A percentile compares a stretch with the other conserved stretches of the same genome.
Conservation (phyloP, 768 basidiomycete genomes). For the Cyclocybe cylindracea region DNA sequence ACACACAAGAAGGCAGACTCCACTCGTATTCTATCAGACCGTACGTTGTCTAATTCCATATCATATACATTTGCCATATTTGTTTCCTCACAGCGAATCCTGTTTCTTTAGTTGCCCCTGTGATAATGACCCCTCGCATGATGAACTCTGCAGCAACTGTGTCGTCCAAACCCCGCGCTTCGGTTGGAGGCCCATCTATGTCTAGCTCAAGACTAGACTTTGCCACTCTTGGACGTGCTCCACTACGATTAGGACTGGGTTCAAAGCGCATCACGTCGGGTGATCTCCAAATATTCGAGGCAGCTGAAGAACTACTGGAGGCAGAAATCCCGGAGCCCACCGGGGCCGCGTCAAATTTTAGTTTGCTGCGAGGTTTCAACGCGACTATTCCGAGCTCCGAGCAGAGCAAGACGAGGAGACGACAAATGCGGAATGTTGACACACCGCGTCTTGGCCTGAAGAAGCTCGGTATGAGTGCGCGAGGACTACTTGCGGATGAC, state of each 20-base stretch:
- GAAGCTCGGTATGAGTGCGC: conserved; percentile 74
- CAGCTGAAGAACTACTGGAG: conserved; percentile 72
- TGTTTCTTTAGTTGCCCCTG: conserved; percentile 66
- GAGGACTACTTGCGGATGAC: conserved; percentile 68
- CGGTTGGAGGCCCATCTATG: conserved; percentile 30
- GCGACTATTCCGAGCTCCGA: conserved; percentile 94
- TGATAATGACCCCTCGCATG: conserved; percentile 89
- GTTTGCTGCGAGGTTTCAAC: conserved; percentile 87
- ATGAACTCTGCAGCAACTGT: conserved; percentile 71
- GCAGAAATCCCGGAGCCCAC: conserved; percentile 74
- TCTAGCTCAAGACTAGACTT: conserved; percentile 60
- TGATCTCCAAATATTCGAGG: conserved; percentile 83
- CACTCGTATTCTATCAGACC: conserved; percentile 70
- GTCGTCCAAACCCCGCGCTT: conserved; percentile 47
- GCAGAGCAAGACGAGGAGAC: conserved; percentile 69
- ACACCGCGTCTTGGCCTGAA: conserved; percentile 76
- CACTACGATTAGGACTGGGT: conserved; percentile 65
- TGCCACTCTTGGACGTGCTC: conserved; percentile 78
- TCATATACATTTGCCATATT: background rate
- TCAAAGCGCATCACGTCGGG: conserved; percentile 75
- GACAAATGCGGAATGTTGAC: conserved; percentile 81
- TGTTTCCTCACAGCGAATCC: conserved; percentile 5
- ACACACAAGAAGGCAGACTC: conserved; percentile 69
- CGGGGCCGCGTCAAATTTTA: conserved; percentile 71
- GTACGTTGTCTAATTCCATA: conserved; percentile 41